A percentile compares a stretch with the other conserved stretches of the same genome.
Evolutionary conservation across 305 asterid species (phyloP).

Genomic region (Caryopteris hybrid): DNA sequence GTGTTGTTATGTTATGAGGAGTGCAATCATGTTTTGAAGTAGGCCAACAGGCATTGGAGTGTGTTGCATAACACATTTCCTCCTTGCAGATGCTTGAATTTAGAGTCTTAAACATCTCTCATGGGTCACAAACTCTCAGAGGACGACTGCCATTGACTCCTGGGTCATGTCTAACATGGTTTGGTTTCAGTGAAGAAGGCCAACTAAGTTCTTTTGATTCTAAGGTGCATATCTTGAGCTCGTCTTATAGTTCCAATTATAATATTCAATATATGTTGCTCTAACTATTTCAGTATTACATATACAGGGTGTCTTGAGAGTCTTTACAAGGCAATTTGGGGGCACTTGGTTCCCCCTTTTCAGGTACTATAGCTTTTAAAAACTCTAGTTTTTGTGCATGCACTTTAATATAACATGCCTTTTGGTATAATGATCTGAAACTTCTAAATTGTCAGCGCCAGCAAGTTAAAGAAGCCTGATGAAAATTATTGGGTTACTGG

Average conservation of each 20-base stretch:
- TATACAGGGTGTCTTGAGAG: conserved; percentile 81
- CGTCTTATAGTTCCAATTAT: not conserved
- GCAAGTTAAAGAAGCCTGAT: conserved; percentile 65
- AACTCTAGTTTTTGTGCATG: not conserved
- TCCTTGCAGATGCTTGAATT: conserved; percentile 81
- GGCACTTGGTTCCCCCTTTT: conserved; percentile 95
- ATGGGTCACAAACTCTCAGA: conserved; percentile 48
- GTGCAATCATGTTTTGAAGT: conserved; percentile 5
- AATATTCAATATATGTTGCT: conserved; percentile 1
- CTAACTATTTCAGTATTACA: conserved; percentile 18
- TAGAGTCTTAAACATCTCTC: conserved; percentile 59
- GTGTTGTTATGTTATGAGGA: conserved; percentile 10
- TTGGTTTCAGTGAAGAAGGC: conserved; percentile 97
- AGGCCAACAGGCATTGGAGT: not conserved
- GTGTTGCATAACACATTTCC: not conserved
- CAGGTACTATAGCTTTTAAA: conserved; percentile 50
- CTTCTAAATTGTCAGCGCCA: conserved; percentile 40
- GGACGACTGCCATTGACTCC: conserved; percentile 91
- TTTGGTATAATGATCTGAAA: conserved; percentile 10
- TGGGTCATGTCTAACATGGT: conserved; percentile 84
- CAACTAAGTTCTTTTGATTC: conserved; percentile 90
- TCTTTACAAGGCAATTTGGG: conserved; percentile 71
- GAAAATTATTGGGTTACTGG: conserved; percentile 92
- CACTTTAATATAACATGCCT: not conserved
- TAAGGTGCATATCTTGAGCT: conserved; percentile 46